phyloP scores from a whole-genome alignment of 306 rosid species.

The Styphnolobium japonicum region DNA sequence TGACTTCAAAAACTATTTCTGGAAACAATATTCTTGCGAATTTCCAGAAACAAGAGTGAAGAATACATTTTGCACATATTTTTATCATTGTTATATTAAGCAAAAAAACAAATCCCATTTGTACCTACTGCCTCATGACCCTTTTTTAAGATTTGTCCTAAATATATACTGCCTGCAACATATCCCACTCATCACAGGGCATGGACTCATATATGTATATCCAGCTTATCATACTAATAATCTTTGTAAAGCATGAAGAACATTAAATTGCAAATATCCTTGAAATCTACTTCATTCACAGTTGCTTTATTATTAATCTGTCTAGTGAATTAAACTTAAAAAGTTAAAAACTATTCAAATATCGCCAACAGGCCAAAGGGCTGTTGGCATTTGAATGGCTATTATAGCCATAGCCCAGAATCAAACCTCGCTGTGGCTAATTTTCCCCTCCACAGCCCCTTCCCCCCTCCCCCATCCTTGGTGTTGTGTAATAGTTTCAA shows the following conservation, averaged over 20 bases:
- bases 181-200: not conserved
- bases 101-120: not conserved
- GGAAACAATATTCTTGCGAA: not conserved
- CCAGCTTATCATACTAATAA: no score
- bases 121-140: no score
- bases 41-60: not conserved
- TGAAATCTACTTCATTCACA: not conserved
- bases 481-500: not conserved
- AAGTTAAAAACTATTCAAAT: not conserved
- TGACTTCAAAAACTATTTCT: not conserved
- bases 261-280: not conserved
- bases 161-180: not conserved
- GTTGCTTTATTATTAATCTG: not conserved
- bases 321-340: not conserved
- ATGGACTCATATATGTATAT: not conserved
- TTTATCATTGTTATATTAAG: not conserved
- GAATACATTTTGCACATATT: not conserved
- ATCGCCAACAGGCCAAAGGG: no score
- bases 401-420: not conserved
- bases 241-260: not conserved
- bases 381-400: not conserved
- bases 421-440: no score
- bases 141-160: not conserved
- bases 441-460: no score
- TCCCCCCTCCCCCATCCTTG: not conserved